phyloP scores from a whole-genome alignment of 495 filamentous ascomycete genomes.

The Lasiosphaeria hispida region DNA sequence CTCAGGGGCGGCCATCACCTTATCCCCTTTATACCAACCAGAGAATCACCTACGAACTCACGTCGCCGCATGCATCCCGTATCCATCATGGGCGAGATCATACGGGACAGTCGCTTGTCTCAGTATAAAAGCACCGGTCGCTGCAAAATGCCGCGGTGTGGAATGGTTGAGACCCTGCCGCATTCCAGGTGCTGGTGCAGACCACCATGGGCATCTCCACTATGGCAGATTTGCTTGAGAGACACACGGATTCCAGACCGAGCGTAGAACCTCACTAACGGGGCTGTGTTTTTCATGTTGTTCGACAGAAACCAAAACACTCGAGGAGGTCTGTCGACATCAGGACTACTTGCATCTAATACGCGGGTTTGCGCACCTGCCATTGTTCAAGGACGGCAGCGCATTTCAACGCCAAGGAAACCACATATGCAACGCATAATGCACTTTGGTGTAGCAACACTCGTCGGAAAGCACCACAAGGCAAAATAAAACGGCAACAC shows the following conservation, averaged over 20 bases:
- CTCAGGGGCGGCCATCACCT: too few species aligned
- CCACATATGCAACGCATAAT: too few species aligned
- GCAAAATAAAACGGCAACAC: not conserved
- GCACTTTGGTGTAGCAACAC: too few species aligned
- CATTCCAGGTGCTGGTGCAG: slow-evolving; percentile 8
- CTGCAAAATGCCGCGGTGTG: not conserved
- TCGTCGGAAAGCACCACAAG: too few species aligned
- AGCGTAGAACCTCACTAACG: not conserved
- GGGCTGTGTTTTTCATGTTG: not conserved
- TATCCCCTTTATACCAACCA: not conserved
- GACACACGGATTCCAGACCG: slow-evolving; percentile 2
- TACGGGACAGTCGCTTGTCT: not conserved
- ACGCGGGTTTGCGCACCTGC: too few species aligned
- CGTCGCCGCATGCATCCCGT: not conserved
- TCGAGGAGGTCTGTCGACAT: not conserved
- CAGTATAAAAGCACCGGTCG: too few species aligned
- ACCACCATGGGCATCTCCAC: not conserved
- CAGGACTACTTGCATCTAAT: too few species aligned
- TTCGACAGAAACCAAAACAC: not conserved
- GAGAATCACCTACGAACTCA: not conserved
- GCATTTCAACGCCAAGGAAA: not conserved
- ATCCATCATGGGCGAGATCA: slow-evolving; percentile 1
- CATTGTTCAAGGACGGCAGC: too few species aligned
- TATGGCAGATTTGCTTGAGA: not conserved
- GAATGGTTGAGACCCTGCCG: slow-evolving; percentile 2